Conservation (phyloP, 2,329 filamentous ascomycete genomes). For the Herpotrichia juniperi region DNA sequence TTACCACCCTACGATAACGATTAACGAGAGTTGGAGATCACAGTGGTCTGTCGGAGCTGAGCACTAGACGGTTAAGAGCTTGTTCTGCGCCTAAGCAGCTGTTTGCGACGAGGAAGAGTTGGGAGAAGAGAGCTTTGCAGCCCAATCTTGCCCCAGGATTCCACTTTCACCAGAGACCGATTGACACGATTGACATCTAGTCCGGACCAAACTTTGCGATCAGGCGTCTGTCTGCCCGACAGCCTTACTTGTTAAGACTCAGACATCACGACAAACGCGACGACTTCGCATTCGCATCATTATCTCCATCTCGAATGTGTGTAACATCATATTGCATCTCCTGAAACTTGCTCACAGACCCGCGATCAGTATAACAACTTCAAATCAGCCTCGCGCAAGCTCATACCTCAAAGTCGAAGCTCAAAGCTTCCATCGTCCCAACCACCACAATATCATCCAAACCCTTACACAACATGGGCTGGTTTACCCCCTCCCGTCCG, state of each 20-base stretch:
- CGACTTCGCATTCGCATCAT: neutral
- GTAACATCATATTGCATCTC: neutral
- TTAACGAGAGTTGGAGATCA: too few species aligned
- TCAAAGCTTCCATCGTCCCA: slow-evolving; percentile 11
- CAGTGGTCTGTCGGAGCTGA: neutral
- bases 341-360: neutral
- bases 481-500: slow-evolving; percentile 39
- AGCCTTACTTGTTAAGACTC: neutral
- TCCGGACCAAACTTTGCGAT: neutral
- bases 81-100: too few species aligned
- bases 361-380: neutral
- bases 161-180: neutral
- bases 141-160: neutral
- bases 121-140: neutral
- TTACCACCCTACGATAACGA: neutral
- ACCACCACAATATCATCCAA: slow-evolving; percentile 2
- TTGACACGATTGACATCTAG: neutral
- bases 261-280: neutral
- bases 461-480: slow-evolving; percentile 39
- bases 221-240: neutral
- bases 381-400: slow-evolving; percentile 2
- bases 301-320: neutral
- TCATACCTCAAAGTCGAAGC: slow-evolving; percentile 8
- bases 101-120: neutral
- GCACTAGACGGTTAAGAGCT: neutral